Percentiles rank a stretch among this genome's conserved stretches.
Conservation (phyloP, 2,329 filamentous ascomycete genomes). For the Arthrinium phaeospermum region DNA sequence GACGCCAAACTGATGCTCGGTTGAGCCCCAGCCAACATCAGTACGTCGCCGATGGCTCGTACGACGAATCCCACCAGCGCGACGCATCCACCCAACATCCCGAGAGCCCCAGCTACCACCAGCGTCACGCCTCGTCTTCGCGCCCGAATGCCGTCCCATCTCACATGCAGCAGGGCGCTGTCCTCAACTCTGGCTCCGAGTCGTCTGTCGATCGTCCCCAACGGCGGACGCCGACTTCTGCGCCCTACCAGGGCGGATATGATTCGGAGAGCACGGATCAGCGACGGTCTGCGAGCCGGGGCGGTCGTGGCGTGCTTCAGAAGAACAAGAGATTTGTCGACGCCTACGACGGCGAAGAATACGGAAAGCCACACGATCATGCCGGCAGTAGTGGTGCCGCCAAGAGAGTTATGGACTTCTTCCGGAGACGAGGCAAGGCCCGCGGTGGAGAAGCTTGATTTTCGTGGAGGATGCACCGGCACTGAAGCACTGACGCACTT, state of each 20-base stretch:
- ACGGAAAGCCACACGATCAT: slow-evolving; percentile 63
- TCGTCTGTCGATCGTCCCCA: slow-evolving; percentile 55
- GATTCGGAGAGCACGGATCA: slow-evolving; percentile 49
- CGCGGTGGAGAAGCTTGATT: slow-evolving; percentile 58
- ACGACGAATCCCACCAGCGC: slow-evolving; percentile 43
- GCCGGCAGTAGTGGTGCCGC: slow-evolving; percentile 86
- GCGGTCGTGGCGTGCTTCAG: slow-evolving; percentile 67
- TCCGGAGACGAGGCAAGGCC: slow-evolving; percentile 83
- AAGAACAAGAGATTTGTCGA: slow-evolving; percentile 91
- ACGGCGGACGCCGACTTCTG: slow-evolving; percentile 49
- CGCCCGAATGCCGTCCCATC: slow-evolving; percentile 52
- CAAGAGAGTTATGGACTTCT: slow-evolving; percentile 97
- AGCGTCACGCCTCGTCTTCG: slow-evolving; percentile 48
- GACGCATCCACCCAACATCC: slow-evolving; percentile 32
- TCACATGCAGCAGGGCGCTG: slow-evolving; percentile 53
- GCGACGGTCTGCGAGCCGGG: slow-evolving; percentile 44
- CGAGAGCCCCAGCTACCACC: slow-evolving; percentile 46
- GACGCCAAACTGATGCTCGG: slow-evolving; percentile 41
- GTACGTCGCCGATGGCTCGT: slow-evolving; percentile 40
- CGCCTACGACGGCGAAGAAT: slow-evolving; percentile 80
- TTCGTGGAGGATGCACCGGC: background rate
- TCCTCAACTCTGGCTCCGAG: slow-evolving; percentile 58
- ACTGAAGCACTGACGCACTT: slow-evolving; percentile 19
- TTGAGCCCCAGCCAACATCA: slow-evolving; percentile 37
- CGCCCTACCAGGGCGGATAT: slow-evolving; percentile 51